Conservation (phyloP, 208 protist genomes). For the Trypanosoma platydactyli region DNA sequence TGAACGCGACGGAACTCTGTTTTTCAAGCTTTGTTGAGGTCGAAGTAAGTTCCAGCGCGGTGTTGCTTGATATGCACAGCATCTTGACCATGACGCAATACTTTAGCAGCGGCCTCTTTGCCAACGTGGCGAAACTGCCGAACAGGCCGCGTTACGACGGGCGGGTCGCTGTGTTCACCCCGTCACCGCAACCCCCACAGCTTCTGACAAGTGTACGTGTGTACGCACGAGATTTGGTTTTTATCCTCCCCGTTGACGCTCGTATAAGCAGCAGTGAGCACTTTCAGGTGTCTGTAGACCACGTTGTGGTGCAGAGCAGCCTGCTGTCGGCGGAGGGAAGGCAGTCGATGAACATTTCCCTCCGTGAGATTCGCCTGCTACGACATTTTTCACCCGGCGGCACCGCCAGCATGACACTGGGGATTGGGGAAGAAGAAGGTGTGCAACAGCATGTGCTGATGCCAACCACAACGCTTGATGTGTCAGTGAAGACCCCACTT, state of each 20-base stretch:
- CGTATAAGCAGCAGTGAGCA: conserved; percentile 27
- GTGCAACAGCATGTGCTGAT: conserved; percentile 35
- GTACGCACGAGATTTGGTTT: conserved; percentile 50
- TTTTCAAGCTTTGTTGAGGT: conserved; percentile 77
- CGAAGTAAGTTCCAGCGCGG: conserved; percentile 55
- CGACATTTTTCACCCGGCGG: conserved; percentile 9
- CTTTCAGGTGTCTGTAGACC: conserved; percentile 59
- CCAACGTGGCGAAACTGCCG: conserved; percentile 42
- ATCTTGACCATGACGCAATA: conserved; percentile 74
- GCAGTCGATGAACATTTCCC: conserved; percentile 64
- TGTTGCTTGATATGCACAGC: conserved; percentile 70
- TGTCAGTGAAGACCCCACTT: conserved; percentile 56
- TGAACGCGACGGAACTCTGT: conserved; percentile 72
- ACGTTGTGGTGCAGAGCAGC: conserved; percentile 65
- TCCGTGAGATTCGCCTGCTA: conserved; percentile 63
- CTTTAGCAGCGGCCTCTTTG: conserved; percentile 71
- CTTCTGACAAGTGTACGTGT: conserved; percentile 78
- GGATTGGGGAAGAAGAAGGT: neutral
- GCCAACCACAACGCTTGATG: conserved; percentile 48
- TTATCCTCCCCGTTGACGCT: conserved; percentile 73
- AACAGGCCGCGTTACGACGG: conserved; percentile 81
- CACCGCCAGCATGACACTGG: neutral
- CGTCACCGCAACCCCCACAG: conserved; percentile 41
- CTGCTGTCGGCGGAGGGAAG: conserved; percentile 53
- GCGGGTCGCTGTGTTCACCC: conserved; percentile 25